Conservation (phyloP, 2,329 filamentous ascomycete genomes). For the Emergomyces pasteurianus region DNA sequence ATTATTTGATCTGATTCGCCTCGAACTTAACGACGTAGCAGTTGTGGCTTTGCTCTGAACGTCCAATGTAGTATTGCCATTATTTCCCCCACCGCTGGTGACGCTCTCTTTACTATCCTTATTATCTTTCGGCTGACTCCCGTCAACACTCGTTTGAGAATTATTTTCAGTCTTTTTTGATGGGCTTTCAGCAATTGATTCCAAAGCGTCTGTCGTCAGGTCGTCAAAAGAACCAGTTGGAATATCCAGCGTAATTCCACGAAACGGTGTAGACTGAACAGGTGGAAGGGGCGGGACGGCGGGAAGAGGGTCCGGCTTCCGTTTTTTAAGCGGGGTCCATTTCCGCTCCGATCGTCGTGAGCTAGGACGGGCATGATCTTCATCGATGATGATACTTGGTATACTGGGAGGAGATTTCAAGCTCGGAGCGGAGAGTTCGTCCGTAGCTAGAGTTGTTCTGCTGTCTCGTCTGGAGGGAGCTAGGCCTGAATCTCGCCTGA, state of each 20-base stretch:
- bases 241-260: constrained; percentile 43
- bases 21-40: constrained; percentile 15
- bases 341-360: constrained; percentile 34
- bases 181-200: not conserved
- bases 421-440: constrained; percentile 16
- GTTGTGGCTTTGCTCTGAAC: constrained; percentile 8
- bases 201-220: constrained; percentile 38
- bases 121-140: not conserved
- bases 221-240: constrained; percentile 43
- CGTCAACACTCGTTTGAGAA: not conserved
- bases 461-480: constrained; percentile 1
- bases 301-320: constrained; percentile 25
- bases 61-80: not conserved
- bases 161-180: not conserved
- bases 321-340: constrained; percentile 27
- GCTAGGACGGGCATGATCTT: constrained; percentile 25
- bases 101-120: not conserved
- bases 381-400: constrained; percentile 31
- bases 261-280: constrained; percentile 29
- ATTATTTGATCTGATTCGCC: constrained; percentile 22
- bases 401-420: constrained; percentile 24
- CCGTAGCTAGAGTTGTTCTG: constrained; percentile 3
- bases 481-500: not conserved
- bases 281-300: constrained; percentile 22
- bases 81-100: not conserved